phyloP scores from a whole-genome alignment of 768 basidiomycete genomes.

The Botryobasidium botryosum region DNA sequence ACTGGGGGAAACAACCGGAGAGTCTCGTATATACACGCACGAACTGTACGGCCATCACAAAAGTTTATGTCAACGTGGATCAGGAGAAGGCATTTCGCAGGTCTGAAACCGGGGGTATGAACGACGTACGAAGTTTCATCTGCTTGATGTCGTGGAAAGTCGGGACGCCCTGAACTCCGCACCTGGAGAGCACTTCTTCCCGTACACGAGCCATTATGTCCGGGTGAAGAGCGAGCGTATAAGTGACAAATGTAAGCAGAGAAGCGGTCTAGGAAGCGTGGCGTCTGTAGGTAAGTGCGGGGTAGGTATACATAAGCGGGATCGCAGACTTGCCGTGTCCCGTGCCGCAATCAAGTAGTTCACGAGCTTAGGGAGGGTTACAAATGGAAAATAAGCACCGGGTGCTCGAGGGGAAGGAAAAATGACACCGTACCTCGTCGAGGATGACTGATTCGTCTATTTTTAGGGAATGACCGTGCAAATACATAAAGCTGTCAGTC shows the following conservation, averaged over 20 bases:
- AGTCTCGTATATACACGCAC: conserved; percentile 21
- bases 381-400: background rate
- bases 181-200: conserved; percentile 13
- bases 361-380: conserved; percentile 6
- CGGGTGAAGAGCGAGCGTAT: conserved; percentile 17
- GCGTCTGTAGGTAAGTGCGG: background rate
- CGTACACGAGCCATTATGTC: conserved; percentile 11
- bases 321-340: conserved; percentile 19
- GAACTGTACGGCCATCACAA: conserved; percentile 12
- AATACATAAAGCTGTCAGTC: background rate
- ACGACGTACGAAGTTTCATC: conserved; percentile 14
- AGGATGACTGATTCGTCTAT: conserved; percentile 1
- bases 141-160: conserved; percentile 9
- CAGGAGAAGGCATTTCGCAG: no score
- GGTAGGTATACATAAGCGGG: background rate
- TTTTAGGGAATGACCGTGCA: conserved; percentile 1
- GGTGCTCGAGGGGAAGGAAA: background rate
- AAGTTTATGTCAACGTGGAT: background rate
- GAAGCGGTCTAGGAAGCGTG: conserved; percentile 15
- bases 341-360: conserved; percentile 19
- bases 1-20: conserved; percentile 22
- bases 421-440: background rate
- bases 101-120: conserved; percentile 2
- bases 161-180: background rate
- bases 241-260: conserved; percentile 18